Evolutionary conservation across 1,139 yeast genomes (phyloP), one percentile per base, ranked within the genome.

Genomic region (Candida sp.): DNA sequence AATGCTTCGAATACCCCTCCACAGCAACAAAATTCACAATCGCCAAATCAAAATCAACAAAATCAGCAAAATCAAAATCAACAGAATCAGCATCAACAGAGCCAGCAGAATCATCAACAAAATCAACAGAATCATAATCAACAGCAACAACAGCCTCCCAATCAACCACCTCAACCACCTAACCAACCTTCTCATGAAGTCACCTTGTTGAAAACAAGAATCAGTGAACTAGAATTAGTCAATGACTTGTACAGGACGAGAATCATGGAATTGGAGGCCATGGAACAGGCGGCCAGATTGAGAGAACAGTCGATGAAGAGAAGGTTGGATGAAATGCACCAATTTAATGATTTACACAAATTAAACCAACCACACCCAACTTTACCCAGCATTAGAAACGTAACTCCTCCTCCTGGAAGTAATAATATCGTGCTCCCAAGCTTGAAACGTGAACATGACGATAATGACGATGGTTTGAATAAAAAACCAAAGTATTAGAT

Each of bases 171-270:
- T 5, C 5, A 30, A 5, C 38, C 30, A 12, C 30, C 38, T 19
- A 40, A 42, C 22, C 29, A 35, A 5, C 21, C 12, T 9, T 52
- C 48, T 5, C 78, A 74, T 51, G 83, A 77, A 51, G 65, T 75
- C 21, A 79, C 81, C 19, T 68, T 73, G 37, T 68, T 89, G 47
- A 79, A 81, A 49, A 87, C 96, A 0, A 73, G 95, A 46, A 87
- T 90, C 21, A 81, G 88, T n/a, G 98, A 91, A 60, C 73, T 91
- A 46, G 97, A 91, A 61, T 72, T 91, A 38, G 96, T 91, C 35
- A 90, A 89, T 56, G 97, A 90, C 58, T 70, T 91, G 49, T 87
- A 87, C 68, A 77, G 88, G 52, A 80, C 93, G 4, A 78, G 96
- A 53, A 87, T 91, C 41, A 72, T 78, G 64, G 97, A 91, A 58